Evolutionary conservation across 1,284 basidiomycete genomes (phyloP).

Genomic region (Marasmius fiardii): DNA sequence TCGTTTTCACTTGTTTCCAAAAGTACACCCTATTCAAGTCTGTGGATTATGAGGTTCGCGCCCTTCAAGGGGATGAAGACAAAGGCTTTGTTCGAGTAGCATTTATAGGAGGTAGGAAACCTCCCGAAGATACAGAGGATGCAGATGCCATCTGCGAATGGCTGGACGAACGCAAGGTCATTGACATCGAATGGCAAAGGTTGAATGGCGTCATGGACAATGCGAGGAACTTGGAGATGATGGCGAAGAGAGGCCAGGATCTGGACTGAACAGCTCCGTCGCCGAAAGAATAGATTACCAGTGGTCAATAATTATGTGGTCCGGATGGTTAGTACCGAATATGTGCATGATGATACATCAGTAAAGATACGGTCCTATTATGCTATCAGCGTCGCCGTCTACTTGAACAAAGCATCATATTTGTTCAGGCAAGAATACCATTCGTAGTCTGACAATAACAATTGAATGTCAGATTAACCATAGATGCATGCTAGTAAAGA

Average conservation of each 20-base stretch:
- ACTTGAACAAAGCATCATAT: constrained; percentile 61
- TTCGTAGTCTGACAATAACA: constrained; percentile 53
- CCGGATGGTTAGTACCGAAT: not conserved
- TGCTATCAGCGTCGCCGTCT: constrained; percentile 15
- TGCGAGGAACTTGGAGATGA: constrained; percentile 58
- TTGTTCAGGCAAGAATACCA: constrained; percentile 78
- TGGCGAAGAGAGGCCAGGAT: constrained; percentile 44
- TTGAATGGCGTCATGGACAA: constrained; percentile 71
- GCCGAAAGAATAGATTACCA: no score
- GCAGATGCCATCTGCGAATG: constrained; percentile 79
- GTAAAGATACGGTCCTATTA: not conserved
- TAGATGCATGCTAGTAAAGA: not conserved
- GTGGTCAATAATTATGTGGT: not conserved
- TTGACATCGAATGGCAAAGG: constrained; percentile 65
- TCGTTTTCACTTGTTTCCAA: constrained; percentile 2
- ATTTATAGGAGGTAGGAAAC: constrained; percentile 47
- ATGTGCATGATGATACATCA: not conserved
- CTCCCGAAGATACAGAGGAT: constrained; percentile 62
- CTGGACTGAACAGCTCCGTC: constrained; percentile 9
- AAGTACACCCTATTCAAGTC: constrained; percentile 58
- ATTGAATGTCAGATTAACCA: constrained; percentile 3
- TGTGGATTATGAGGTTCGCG: constrained; percentile 53
- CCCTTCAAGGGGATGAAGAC: constrained; percentile 35
- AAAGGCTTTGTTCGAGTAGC: constrained; percentile 52
- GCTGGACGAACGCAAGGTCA: constrained; percentile 70